phyloP scores from a whole-genome alignment of 2,329 filamentous ascomycete genomes.

The Arthrobotrys iridis region DNA sequence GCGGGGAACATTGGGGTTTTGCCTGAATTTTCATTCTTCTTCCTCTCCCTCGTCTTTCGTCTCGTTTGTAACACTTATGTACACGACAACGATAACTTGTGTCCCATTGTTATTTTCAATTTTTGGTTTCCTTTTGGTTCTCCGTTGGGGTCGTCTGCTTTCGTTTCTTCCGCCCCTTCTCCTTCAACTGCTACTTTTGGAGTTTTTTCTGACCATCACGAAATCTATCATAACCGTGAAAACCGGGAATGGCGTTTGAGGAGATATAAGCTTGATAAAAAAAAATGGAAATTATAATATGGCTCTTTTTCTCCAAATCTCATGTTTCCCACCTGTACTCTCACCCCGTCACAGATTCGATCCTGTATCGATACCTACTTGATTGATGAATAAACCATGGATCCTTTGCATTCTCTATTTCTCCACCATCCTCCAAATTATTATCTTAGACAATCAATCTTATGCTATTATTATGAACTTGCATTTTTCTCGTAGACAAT shows the following conservation, averaged over 20 bases:
- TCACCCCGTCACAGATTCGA: neutral
- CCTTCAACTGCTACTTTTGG: conserved; percentile 38
- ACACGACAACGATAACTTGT: conserved; percentile 45
- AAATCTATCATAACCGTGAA: conserved; percentile 29
- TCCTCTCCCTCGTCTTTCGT: conserved; percentile 23
- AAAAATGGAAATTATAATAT: conserved; percentile 33
- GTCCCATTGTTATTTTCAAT: conserved; percentile 9
- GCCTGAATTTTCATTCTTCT: conserved; percentile 17
- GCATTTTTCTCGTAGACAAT: no score
- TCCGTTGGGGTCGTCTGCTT: conserved; percentile 8
- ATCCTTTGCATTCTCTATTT: no score
- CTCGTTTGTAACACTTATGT: conserved; percentile 40
- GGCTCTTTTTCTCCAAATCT: conserved; percentile 11
- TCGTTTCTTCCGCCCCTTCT: conserved; percentile 32
- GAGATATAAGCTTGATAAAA: conserved; percentile 39
- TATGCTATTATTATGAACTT: no score
- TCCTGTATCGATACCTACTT: neutral
- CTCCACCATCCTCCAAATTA: no score
- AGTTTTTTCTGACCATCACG: conserved; percentile 44
- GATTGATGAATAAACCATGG: no score
- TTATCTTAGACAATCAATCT: no score
- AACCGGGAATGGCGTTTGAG: conserved; percentile 48
- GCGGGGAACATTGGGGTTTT: conserved; percentile 39
- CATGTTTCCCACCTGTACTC: neutral
- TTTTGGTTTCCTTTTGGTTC: neutral